Evolutionary conservation across 129 eudicot genomes (phyloP).

Genomic region (Escallonia rubra): DNA sequence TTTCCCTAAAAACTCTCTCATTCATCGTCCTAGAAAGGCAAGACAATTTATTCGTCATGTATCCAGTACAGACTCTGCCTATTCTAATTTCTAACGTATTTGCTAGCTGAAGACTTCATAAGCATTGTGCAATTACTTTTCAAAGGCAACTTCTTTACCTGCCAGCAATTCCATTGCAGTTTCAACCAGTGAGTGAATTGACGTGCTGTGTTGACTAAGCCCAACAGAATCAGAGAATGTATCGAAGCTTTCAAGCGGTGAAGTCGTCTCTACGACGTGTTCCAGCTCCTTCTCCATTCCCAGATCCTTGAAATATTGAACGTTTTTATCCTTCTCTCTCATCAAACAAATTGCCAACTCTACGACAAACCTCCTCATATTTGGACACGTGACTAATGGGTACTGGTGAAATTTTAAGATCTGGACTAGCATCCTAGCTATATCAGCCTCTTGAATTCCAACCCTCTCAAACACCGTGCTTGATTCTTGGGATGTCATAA

Average conservation of each 20-base stretch:
- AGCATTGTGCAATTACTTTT: too few relatives aligned
- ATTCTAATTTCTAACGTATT: too few relatives aligned
- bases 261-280: constrained; percentile 60
- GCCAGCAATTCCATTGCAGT: constrained; percentile 51
- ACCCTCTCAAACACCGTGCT: constrained; percentile 35
- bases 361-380: constrained; percentile 61
- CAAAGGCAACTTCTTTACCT: background rate
- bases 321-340: constrained; percentile 40
- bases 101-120: too few relatives aligned
- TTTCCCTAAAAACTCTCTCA: too few relatives aligned
- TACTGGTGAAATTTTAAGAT: constrained; percentile 52
- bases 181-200: constrained; percentile 75
- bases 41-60: too few relatives aligned
- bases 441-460: constrained; percentile 43
- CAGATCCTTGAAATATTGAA: constrained; percentile 37
- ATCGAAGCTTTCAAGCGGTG: constrained; percentile 81
- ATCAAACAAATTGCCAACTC: constrained; percentile 91
- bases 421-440: constrained; percentile 44
- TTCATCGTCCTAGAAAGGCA: too few relatives aligned
- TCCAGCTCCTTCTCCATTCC: constrained; percentile 62
- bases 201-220: constrained; percentile 45
- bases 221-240: constrained; percentile 91
- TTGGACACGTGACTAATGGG: constrained; percentile 58
- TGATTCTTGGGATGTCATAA: constrained; percentile 49
- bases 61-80: too few relatives aligned